These are phyloP conservation scores for Colletotrichum sojae DNA, from an alignment of 2,329 filamentous ascomycete species.

Conservation along the genomic window DNA sequence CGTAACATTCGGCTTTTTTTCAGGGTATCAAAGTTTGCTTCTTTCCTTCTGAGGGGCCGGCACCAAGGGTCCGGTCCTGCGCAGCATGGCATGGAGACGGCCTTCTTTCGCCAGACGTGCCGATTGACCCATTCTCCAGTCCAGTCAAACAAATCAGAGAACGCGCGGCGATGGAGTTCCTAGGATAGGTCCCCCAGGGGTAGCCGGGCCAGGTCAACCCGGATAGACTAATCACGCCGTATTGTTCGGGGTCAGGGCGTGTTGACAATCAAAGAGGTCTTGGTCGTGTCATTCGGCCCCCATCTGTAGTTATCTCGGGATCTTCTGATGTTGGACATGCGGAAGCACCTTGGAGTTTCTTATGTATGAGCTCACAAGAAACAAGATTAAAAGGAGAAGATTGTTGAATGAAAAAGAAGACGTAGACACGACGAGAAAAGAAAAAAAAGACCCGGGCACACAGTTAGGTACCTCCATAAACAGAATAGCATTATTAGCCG, in stretches of 20 bases:
- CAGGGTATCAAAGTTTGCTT: slow-evolving; percentile 25
- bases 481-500: slow-evolving; percentile 7
- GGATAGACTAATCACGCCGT: slow-evolving; percentile 39
- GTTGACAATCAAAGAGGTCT: not conserved
- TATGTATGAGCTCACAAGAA: no score
- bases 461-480: slow-evolving; percentile 1
- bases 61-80: slow-evolving; percentile 32
- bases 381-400: no score
- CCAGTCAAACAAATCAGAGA: slow-evolving; percentile 29
- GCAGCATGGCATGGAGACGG: slow-evolving; percentile 29
- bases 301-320: slow-evolving; percentile 18
- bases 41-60: slow-evolving; percentile 8
- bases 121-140: slow-evolving; percentile 34
- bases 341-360: no score
- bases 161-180: slow-evolving; percentile 27
- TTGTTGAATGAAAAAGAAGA: not conserved
- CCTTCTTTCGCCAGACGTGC: slow-evolving; percentile 32
- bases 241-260: slow-evolving; percentile 24
- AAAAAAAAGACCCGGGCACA: not conserved
- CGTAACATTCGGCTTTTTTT: slow-evolving; percentile 26
- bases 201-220: slow-evolving; percentile 28
- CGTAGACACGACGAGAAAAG: not conserved
- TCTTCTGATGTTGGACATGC: slow-evolving; percentile 3
- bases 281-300: slow-evolving; percentile 27
- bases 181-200: slow-evolving; percentile 22